Base-by-base conservation (phyloP, 805 yeast genomes). In the Hanseniaspora taiwanica region DNA sequence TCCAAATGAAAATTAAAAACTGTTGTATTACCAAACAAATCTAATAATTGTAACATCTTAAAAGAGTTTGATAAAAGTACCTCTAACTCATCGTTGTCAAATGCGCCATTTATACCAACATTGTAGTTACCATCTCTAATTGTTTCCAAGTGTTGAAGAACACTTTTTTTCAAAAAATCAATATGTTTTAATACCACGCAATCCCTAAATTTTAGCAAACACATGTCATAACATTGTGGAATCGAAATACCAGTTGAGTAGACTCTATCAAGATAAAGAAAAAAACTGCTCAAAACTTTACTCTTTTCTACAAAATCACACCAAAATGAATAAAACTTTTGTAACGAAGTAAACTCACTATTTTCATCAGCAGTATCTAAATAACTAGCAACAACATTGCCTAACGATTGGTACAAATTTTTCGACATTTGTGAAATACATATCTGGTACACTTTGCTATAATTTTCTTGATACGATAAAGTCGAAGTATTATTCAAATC, bases 1-100 rank as follows among this genome's bases (percentile, higher is more conserved):
- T 84, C 94, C 54, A 86, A 81, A 34, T 62, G 36, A 19, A 10
- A 18, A 19, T 19, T 12, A 33, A 33, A 33, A 9, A 33, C 36
- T 4, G 36, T 33, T 12, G 36, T 33, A 19, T 33, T 33, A 7
- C 24, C 24, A 33, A 19, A 19, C 17, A 33, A 33, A 33, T 33
- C 36, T 7, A 33, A 16, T 19, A 33, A 33, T 19, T 33, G 23
- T 14, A 33, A 18, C 23, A 33, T 16, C 6, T 33, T 16, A 33
- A 33, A 18, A 5, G 14, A 10, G 14, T 33, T 19, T 16, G 18
- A n/a, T 9, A 19, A 33, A 12, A 33, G 4, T 19, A 18, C 23
- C 8, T 6, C n/a, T n/a, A n/a, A n/a, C n/a, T n/a, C n/a, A n/a
- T n/a, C n/a, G n/a, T n/a, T n/a, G n/a, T n/a, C n/a, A n/a, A n/a